Evolutionary conservation across 148 eudicot species (phyloP).

Genomic region (Amaranthus cruentus): DNA sequence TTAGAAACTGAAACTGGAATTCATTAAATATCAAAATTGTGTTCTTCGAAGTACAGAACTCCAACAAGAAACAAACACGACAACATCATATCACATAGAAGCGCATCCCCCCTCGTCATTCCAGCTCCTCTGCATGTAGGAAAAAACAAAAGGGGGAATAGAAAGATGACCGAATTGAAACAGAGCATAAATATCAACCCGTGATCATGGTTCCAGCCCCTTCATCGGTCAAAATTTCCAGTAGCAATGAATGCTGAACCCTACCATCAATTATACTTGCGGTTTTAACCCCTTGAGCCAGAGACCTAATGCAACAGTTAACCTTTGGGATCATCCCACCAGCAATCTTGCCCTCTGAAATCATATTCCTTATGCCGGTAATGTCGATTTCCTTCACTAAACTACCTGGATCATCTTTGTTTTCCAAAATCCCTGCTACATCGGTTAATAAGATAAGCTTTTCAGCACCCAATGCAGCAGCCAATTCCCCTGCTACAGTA

Average conservation of each 20-base stretch:
- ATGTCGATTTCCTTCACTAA: constrained; percentile 74
- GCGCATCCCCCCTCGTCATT: background rate
- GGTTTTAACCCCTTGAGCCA: constrained; percentile 74
- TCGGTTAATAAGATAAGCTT: constrained; percentile 80
- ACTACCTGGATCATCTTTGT: constrained; percentile 49
- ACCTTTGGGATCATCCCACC: constrained; percentile 95
- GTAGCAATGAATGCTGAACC: constrained; percentile 61
- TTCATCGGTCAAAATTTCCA: constrained; percentile 70
- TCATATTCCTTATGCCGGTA: constrained; percentile 65
- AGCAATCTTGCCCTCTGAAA: constrained; percentile 63
- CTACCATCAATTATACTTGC: constrained; percentile 81
- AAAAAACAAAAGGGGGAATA: background rate
- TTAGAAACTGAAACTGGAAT: background rate
- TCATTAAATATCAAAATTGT: background rate
- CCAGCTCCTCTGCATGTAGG: background rate
- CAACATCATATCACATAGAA: background rate
- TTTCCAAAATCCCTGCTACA: constrained; percentile 70
- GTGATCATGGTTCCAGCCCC: constrained; percentile 91
- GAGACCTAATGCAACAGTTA: constrained; percentile 66
- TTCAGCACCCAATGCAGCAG: constrained; percentile 77
- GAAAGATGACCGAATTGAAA: background rate
- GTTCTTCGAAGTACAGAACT: constrained; percentile 3
- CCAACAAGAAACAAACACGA: background rate
- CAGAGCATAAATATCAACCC: constrained; percentile 31
- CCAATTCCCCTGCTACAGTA: constrained; percentile 77